Evolutionary conservation across 352 stramenopile genomes (phyloP).

Genomic region (Globisporangium paroecandrum): DNA sequence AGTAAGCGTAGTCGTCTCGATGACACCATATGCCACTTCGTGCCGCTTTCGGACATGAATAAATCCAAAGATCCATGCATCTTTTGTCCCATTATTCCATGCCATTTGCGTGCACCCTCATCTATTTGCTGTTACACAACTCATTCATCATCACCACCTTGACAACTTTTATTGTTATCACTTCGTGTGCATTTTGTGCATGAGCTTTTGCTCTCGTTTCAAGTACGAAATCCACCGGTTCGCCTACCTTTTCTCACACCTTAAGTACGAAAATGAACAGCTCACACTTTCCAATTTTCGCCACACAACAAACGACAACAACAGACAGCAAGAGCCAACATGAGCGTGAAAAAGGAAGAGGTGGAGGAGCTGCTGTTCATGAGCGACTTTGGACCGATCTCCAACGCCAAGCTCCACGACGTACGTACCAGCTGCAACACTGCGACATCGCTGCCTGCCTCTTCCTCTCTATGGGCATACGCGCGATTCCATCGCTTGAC

Average conservation of each 20-base stretch:
- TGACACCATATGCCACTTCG: background rate
- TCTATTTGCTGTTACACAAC: background rate
- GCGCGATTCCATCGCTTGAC: too few relatives aligned
- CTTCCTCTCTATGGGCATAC: background rate
- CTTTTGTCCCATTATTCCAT: conserved; percentile 37
- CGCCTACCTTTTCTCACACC: background rate
- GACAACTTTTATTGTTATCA: background rate
- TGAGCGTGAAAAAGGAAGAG: conserved; percentile 30
- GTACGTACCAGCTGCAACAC: conserved; percentile 16
- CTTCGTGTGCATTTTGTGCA: background rate
- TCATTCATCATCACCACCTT: background rate
- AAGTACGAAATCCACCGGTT: background rate
- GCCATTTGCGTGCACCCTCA: background rate
- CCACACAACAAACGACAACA: background rate
- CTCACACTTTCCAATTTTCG: background rate
- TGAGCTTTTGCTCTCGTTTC: background rate
- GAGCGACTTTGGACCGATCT: conserved; percentile 43
- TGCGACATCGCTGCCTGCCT: background rate
- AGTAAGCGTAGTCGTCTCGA: conserved; percentile 43
- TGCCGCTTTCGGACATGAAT: conserved; percentile 17
- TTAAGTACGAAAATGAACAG: conserved; percentile 8
- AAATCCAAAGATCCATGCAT: conserved; percentile 34
- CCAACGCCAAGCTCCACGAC: conserved; percentile 70
- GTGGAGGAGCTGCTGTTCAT: conserved; percentile 32
- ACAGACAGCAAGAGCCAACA: conserved; percentile 10